A percentile compares a stretch with the other conserved stretches of the same genome.
Evolutionary conservation across 768 basidiomycete genomes (phyloP).

Genomic region (Boletus coccyginus): DNA sequence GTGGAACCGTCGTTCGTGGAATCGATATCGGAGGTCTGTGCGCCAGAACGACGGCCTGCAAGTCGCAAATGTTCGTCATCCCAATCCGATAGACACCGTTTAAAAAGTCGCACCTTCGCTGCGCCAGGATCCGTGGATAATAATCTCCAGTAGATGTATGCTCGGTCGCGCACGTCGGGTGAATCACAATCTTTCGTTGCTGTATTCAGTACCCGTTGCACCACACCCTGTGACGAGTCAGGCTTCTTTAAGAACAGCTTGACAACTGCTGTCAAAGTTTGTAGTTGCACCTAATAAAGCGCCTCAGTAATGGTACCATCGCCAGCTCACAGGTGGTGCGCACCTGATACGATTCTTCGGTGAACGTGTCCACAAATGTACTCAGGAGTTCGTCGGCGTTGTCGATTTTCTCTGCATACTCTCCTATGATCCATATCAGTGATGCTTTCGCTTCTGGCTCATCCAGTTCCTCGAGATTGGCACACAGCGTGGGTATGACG

Average conservation of each 20-base stretch:
- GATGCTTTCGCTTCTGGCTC: slow-evolving; percentile 98
- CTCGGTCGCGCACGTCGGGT: slow-evolving; percentile 93
- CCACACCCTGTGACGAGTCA: slow-evolving; percentile 86
- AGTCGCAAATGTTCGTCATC: not conserved
- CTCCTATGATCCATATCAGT: slow-evolving; percentile 98
- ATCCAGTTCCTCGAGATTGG: slow-evolving; percentile 93
- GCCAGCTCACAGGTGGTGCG: not conserved
- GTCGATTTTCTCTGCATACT: slow-evolving; percentile 96
- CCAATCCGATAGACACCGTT: not conserved
- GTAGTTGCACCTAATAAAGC: slow-evolving; percentile 59
- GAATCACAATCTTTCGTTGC: slow-evolving; percentile 98
- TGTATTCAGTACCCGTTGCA: slow-evolving; percentile 87
- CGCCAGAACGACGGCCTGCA: slow-evolving; percentile 81
- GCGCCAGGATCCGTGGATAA: slow-evolving; percentile 93
- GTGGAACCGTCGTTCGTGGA: slow-evolving; percentile 85
- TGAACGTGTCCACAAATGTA: slow-evolving; percentile 89
- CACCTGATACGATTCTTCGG: slow-evolving; percentile 90
- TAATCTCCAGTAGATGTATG: slow-evolving; percentile 97
- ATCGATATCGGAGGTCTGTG: slow-evolving; percentile 92
- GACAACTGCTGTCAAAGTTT: slow-evolving; percentile 91
- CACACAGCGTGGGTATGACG: slow-evolving; percentile 91
- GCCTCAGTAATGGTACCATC: not conserved
- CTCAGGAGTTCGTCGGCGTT: slow-evolving; percentile 92
- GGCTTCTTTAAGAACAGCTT: slow-evolving; percentile 96
- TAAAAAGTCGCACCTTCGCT: slow-evolving; percentile 66